Conservation (phyloP, 2,329 filamentous ascomycete species). For the Alternaria sp. region DNA sequence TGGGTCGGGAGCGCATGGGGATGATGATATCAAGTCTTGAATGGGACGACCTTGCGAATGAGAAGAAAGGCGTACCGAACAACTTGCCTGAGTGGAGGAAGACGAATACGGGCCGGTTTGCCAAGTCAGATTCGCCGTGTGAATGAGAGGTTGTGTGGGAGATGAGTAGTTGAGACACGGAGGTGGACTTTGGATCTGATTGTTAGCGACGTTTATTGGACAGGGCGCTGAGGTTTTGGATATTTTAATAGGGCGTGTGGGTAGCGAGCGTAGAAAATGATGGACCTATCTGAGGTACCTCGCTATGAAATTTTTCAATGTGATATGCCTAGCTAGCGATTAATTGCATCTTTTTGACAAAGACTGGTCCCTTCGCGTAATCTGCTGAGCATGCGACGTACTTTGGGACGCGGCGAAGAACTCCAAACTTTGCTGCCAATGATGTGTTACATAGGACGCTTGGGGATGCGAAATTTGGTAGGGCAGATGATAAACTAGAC, state of each 20-base stretch:
- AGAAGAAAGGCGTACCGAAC: conserved; percentile 20
- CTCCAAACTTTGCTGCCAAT: background rate
- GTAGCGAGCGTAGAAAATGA: background rate
- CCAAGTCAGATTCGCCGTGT: background rate
- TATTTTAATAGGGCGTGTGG: background rate
- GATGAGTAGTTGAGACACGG: background rate
- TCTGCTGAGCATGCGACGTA: background rate
- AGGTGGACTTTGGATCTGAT: background rate
- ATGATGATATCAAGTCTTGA: conserved; percentile 29
- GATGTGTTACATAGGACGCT: background rate
- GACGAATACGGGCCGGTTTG: conserved; percentile 21
- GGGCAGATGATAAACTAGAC: background rate
- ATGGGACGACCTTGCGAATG: conserved; percentile 19
- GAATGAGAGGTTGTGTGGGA: background rate
- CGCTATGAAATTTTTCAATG: background rate
- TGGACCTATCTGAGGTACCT: background rate
- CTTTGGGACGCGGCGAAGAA: background rate
- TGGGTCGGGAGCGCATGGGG: conserved; percentile 18
- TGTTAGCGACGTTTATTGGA: background rate
- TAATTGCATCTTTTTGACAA: background rate
- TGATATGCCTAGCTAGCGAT: no score
- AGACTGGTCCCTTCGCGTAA: background rate
- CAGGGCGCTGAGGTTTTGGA: background rate
- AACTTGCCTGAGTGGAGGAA: conserved; percentile 35
- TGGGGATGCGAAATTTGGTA: background rate